Base-by-base conservation (phyloP, 257 asterid species). In the Orobanche coerulescens region DNA sequence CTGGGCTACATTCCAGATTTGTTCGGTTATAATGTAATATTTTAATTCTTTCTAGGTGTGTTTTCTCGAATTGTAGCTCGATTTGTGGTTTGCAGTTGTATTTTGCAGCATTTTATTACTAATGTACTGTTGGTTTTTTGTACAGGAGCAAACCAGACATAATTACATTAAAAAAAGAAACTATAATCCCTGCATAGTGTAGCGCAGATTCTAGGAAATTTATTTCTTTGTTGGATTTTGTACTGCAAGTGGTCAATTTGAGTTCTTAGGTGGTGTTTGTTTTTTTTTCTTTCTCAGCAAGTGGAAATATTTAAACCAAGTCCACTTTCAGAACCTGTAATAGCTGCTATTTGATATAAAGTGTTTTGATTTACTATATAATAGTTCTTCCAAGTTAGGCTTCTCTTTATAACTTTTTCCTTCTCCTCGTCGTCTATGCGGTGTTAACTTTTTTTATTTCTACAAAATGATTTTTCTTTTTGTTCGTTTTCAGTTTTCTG, bases 271-370 rank as follows among this genome's bases (percentile, higher is more conserved):
- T 69, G 58, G 46, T 61, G 54, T 53, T 37, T 73, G n/a, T 40
- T 69, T 42, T 50, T 64, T 15, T 25, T 51, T 43, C 64, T n/a
- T n/a, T n/a, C 62, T 18, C 58, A 5, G 22, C 64, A 46, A 53
- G 62, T 68, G 24, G 62, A 39, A 51, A 56, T 64, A 57, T 20
- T 23, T 15, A 67, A 49, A 25, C 8, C 33, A 24, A 51, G 34
- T 54, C 46, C 58, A 14, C 61, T 62, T 66, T 43, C 50, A 28
- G 72, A 67, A 67, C 67, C 50, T 61, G 51, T 26, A 63, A 75
- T 74, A 68, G n/a, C n/a, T n/a, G n/a, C n/a, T n/a, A n/a, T n/a
- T n/a, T n/a, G n/a, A n/a, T n/a, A n/a, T n/a, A n/a, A 73, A 15
- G n/a, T n/a, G n/a, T n/a, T n/a, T n/a, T n/a, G n/a, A n/a, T n/a